Conservation (phyloP, 2,329 filamentous ascomycete species). For the Fusarium paranaense region DNA sequence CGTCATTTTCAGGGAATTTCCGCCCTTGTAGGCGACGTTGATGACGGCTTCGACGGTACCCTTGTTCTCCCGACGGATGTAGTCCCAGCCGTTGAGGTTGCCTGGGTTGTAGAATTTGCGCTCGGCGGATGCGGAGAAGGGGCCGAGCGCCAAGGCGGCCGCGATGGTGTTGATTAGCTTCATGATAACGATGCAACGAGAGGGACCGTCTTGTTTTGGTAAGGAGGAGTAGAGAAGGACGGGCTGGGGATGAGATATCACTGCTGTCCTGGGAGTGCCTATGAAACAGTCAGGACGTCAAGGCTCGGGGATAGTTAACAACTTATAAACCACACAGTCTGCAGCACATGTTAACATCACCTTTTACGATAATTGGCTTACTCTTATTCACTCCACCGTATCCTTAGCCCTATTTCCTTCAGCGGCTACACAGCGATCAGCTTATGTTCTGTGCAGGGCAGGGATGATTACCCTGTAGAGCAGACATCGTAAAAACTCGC, state of each 20-base stretch:
- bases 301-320: neutral
- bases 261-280: neutral
- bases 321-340: neutral
- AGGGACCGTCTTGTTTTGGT: neutral
- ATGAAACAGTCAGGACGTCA: neutral
- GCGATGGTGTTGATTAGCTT: neutral
- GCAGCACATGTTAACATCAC: neutral
- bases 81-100: slow-evolving; percentile 55
- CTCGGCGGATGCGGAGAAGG: slow-evolving; percentile 45
- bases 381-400: neutral
- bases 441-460: neutral
- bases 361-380: neutral
- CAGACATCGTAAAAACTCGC: neutral
- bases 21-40: slow-evolving; percentile 53
- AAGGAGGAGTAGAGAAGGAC: neutral
- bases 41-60: slow-evolving; percentile 56
- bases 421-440: neutral
- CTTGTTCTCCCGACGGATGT: slow-evolving; percentile 53
- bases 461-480: neutral
- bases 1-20: slow-evolving; percentile 58
- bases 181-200: neutral
- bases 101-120: slow-evolving; percentile 57
- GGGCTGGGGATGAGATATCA: neutral
- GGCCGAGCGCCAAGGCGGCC: slow-evolving; percentile 37
- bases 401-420: neutral